Base-by-base conservation (phyloP, 129 eudicot species). In the Smallanthus sonchifolius region DNA sequence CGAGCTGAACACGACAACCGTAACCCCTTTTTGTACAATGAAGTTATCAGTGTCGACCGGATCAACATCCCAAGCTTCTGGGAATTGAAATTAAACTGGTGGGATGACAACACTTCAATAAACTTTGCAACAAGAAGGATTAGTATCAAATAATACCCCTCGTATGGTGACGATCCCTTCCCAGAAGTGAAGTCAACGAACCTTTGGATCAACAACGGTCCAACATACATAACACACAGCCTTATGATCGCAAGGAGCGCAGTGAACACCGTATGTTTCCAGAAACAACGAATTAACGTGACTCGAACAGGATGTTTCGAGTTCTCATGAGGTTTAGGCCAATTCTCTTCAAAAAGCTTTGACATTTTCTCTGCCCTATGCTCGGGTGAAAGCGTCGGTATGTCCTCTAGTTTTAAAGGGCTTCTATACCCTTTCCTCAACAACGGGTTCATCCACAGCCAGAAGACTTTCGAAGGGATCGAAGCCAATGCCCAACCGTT, bases 371-470 rank as follows among this genome's bases (percentile, higher is more conserved):
- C 97, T 0, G 97, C 95, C 17, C 82, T 76, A 42, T 93, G 97
- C 16, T 90, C 87, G 2, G 96, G 92, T 8, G 98, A 87, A 64
- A 93, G 92, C 6, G 83, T 30, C 4, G 98, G 98, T 24, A 93
- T 80, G 45, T 93, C 98, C 14, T 93, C 91, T 10, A 84, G 55
- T 65, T 80, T 84, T 11, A 93, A 75, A 9, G 97, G 89, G 2
- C 81, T 49, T 45, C 16, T 76, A 72, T 86, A 83, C 2, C 98
- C 98, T 78, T 85, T 87, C 36, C 43, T 70, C 42, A 93, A 65
- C 37, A 93, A 76, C 6, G 98, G 97, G 39, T 90, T 90, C 89
- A 93, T 59, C 98, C 98, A 93, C 17, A 87, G 1, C 92, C 95
- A 93, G 43, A 93, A 90, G 3, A 85, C 75, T 70, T 88, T 90